Conservation (phyloP, 2,329 filamentous ascomycete species). For the Fusarium siculi region DNA sequence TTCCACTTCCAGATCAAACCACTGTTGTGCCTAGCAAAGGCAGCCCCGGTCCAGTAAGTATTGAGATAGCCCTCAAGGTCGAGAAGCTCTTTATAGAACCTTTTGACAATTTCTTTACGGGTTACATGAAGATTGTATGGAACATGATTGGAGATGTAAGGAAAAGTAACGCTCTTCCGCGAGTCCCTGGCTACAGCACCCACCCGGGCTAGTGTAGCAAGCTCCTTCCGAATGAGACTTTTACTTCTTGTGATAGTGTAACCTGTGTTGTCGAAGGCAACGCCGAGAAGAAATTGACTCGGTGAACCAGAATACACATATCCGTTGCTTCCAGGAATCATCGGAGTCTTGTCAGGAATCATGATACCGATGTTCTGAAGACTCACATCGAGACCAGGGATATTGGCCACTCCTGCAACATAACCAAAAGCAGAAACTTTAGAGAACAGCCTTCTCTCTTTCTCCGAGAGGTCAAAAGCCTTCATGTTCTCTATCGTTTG, state of each 20-base stretch:
- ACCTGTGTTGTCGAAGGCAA: conserved; percentile 4
- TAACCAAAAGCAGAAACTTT: conserved; percentile 26
- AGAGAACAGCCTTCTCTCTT: conserved; percentile 15
- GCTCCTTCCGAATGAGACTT: conserved; percentile 13
- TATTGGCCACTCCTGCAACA: conserved; percentile 15
- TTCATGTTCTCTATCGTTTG: conserved; percentile 19
- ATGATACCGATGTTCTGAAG: conserved; percentile 25
- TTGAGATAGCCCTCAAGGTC: conserved; percentile 15
- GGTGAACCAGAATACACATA: background rate
- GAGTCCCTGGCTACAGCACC: conserved; percentile 5
- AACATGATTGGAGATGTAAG: conserved; percentile 7
- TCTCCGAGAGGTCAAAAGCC: background rate
- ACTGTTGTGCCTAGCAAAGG: conserved; percentile 33
- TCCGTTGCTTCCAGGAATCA: conserved; percentile 20
- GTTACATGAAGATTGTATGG: conserved; percentile 30
- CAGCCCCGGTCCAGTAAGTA: conserved; percentile 37
- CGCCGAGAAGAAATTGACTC: conserved; percentile 2
- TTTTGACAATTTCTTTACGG: background rate
- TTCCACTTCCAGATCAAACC: conserved; percentile 36
- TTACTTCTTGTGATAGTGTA: conserved; percentile 22
- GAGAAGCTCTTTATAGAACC: conserved; percentile 22
- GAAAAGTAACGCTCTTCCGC: conserved; percentile 8
- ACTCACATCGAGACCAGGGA: conserved; percentile 5
- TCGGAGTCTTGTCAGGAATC: conserved; percentile 4
- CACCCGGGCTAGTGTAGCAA: background rate